Evolutionary conservation across 2,329 filamentous ascomycete species (phyloP), one percentile per base, ranked within the genome.

Genomic region (Botryosphaeria dothidea): DNA sequence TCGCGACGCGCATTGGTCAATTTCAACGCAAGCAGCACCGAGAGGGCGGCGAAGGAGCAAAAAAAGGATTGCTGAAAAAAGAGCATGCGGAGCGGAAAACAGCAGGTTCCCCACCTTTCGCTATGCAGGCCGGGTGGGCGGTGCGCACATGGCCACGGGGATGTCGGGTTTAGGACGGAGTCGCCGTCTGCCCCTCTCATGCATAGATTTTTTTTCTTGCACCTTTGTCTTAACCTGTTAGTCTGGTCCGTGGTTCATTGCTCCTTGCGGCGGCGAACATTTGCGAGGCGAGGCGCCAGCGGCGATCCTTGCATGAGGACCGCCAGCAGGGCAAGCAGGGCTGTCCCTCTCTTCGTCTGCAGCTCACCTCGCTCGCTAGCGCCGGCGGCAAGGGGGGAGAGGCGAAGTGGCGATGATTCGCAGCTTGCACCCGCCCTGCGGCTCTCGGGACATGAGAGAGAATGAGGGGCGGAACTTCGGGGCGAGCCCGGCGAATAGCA

Each of bases 281-380:
- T 46, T 43, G 54, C 34, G 36, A 43, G 54, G 41, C 56, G 41
- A 60, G 25, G 27, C 38, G 25, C 5, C 27, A 11, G 41, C 34
- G 38, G 56, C 29, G 56, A 60, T 46, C 56, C 56, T 60, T 60
- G 41, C 56, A 46, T 60, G 56, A 34, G 41, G n/a, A 23, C 27
- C 38, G 29, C 23, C 54, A 31, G 19, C 23, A 4, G 25, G n/a
- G 21, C 38, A 15, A 5, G 15, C 38, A 41, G 38, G 38, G 38
- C 11, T 41, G 11, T 41, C 17, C 38, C 21, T 25, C 23, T 45
- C 56, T n/a, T 34, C 36, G 21, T 17, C 25, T 25, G 27, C 38
- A 31, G 27, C 43, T 46, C 19, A 15, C 27, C 11, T 31, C 38
- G 23, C 11, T 31, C 41, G 36, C n/a, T 23, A 17, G 54, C 54